Evolutionary conservation across 805 yeast species (phyloP).

Genomic region (Tetrapisispora fleetii): DNA sequence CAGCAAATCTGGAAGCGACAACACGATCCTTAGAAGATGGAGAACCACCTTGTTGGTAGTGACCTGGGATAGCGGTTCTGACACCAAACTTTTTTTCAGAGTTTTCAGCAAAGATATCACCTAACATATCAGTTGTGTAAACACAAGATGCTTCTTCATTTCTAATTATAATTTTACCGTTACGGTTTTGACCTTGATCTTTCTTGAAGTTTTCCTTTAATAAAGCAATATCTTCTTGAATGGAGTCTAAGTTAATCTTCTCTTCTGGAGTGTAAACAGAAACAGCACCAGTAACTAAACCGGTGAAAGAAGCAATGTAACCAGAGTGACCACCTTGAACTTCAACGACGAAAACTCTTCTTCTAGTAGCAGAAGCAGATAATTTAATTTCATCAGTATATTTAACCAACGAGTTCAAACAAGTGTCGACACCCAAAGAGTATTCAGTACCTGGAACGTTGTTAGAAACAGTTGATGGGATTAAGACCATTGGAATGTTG

Average conservation of each 20-base stretch:
- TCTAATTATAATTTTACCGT: slow-evolving; percentile 79
- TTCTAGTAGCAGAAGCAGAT: slow-evolving; percentile 88
- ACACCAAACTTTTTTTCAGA: slow-evolving; percentile 73
- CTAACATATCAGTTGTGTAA: slow-evolving; percentile 71
- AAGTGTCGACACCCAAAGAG: slow-evolving; percentile 91
- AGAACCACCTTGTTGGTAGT: slow-evolving; percentile 93
- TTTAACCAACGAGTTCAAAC: slow-evolving; percentile 79
- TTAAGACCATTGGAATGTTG: slow-evolving; percentile 84
- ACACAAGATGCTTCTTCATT: slow-evolving; percentile 76
- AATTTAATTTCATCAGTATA: slow-evolving; percentile 95
- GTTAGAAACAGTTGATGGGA: slow-evolving; percentile 94
- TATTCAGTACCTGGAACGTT: slow-evolving; percentile 99
- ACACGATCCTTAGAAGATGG: slow-evolving; percentile 94
- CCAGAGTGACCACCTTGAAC: slow-evolving; percentile 98
- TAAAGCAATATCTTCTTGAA: slow-evolving; percentile 66
- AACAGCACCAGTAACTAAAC: slow-evolving; percentile 82
- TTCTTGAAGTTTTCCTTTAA: slow-evolving; percentile 57
- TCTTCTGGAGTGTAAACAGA: slow-evolving; percentile 89
- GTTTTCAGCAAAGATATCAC: slow-evolving; percentile 75
- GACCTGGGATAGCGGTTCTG: slow-evolving; percentile 95
- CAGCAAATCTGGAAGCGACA: slow-evolving; percentile 80
- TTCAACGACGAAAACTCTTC: slow-evolving; percentile 90
- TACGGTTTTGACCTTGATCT: slow-evolving; percentile 70
- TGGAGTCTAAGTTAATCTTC: slow-evolving; percentile 53
- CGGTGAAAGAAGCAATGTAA: slow-evolving; percentile 77